Evolutionary conservation across 1,284 basidiomycete species (phyloP).

Genomic region (Irpex rosettiformis): DNA sequence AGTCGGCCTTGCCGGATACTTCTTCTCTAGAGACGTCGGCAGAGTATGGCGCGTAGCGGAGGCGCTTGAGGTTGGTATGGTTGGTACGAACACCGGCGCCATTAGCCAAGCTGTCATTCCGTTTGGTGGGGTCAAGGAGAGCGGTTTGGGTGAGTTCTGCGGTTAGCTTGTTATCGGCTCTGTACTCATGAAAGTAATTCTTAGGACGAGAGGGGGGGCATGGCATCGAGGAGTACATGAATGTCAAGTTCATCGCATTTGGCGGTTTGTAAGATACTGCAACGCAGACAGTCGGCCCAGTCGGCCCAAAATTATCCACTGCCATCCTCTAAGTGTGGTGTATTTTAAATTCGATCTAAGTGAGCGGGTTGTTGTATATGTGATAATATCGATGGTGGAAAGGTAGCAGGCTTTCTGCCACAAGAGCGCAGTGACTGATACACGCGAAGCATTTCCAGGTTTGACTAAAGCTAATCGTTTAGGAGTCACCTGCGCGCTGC

Average conservation of each 20-base stretch:
- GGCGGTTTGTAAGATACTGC: constrained; percentile 48
- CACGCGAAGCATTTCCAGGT: not conserved
- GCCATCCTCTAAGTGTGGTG: too few relatives aligned
- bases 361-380: not conserved
- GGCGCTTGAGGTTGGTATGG: constrained; percentile 95
- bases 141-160: constrained; percentile 64
- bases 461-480: not conserved
- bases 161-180: not conserved
- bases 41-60: constrained; percentile 98
- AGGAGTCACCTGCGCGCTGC: not conserved
- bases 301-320: too few relatives aligned
- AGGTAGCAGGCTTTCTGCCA: not conserved
- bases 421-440: not conserved
- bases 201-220: constrained; percentile 72
- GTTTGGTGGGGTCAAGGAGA: constrained; percentile 93
- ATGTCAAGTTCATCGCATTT: constrained; percentile 76
- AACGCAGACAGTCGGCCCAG: not conserved
- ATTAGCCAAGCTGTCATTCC: constrained; percentile 83
- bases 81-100: constrained; percentile 82
- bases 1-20: constrained; percentile 91
- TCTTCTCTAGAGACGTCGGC: constrained; percentile 88
- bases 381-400: not conserved
- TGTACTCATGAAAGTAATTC: not conserved
- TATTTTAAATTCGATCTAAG: too few relatives aligned
- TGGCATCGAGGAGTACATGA: constrained; percentile 85